These are phyloP conservation scores for Calonectria pseudoreteaudii DNA, from an alignment of 2,329 filamentous ascomycete genomes.

Conservation along the genomic window DNA sequence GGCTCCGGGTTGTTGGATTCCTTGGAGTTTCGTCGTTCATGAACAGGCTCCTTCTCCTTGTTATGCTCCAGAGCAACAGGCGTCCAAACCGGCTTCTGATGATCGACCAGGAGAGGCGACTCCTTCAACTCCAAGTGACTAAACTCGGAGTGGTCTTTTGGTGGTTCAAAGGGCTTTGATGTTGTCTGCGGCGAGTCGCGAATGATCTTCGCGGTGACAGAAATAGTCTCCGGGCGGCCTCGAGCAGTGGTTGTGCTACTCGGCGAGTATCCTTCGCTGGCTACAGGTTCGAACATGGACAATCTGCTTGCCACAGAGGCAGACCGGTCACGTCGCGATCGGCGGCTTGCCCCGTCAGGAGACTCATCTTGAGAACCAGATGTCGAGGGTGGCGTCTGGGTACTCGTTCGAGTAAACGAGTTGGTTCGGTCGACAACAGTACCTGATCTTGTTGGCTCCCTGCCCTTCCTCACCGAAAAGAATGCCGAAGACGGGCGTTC, in stretches of 20 bases:
- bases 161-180: constrained; percentile 54
- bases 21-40: constrained; percentile 61
- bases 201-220: constrained; percentile 87
- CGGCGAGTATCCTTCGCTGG: constrained; percentile 35
- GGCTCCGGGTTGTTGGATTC: constrained; percentile 44
- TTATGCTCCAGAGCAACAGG: constrained; percentile 42
- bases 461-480: constrained; percentile 67
- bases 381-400: constrained; percentile 48
- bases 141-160: constrained; percentile 57
- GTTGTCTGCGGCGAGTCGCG: constrained; percentile 68
- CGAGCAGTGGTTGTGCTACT: constrained; percentile 52
- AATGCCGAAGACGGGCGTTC: constrained; percentile 66
- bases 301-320: constrained; percentile 67
- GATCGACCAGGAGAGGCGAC: constrained; percentile 69
- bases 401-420: constrained; percentile 50
- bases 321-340: constrained; percentile 58
- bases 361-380: constrained; percentile 58
- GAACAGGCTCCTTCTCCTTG: constrained; percentile 57
- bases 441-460: constrained; percentile 58
- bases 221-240: constrained; percentile 79
- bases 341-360: constrained; percentile 53
- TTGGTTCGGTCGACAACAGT: constrained; percentile 59
- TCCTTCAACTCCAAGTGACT: constrained; percentile 66
- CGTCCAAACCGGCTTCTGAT: constrained; percentile 54
- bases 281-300: constrained; percentile 63